Conservation (phyloP, 2,329 filamentous ascomycete species). For the Geoglossum cookeanum region DNA sequence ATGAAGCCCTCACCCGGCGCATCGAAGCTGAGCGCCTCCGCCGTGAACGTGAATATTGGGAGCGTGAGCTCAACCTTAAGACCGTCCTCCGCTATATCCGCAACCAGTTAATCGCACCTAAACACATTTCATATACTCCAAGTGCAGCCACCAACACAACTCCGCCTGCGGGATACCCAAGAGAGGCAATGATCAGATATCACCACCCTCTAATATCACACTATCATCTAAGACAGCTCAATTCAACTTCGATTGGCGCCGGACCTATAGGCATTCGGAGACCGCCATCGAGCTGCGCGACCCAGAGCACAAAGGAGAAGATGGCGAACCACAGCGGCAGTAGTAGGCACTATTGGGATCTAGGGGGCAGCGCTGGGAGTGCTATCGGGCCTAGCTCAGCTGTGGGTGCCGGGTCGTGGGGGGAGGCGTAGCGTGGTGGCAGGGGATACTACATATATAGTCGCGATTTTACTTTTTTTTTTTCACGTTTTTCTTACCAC, state of each 20-base stretch:
- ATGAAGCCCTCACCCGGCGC: conserved; percentile 19
- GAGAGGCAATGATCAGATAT: conserved; percentile 68
- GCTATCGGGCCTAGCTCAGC: background rate
- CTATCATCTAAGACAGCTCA: conserved; percentile 5
- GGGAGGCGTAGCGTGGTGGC: background rate
- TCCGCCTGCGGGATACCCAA: conserved; percentile 46
- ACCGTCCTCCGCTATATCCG: conserved; percentile 80
- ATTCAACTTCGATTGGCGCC: conserved; percentile 24
- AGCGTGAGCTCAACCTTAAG: conserved; percentile 74
- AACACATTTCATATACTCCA: conserved; percentile 18
- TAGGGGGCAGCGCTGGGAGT: conserved; percentile 36
- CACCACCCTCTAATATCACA: conserved; percentile 66
- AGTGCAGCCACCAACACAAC: conserved; percentile 21
- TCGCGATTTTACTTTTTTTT: background rate
- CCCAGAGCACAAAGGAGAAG: conserved; percentile 51
- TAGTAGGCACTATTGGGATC: conserved; percentile 80
- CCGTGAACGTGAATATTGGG: conserved; percentile 63
- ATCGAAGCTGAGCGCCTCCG: conserved; percentile 23
- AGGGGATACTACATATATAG: background rate
- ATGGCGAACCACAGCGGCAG: conserved; percentile 46
- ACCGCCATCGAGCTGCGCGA: conserved; percentile 54
- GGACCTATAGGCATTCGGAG: conserved; percentile 14
- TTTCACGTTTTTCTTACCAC: background rate
- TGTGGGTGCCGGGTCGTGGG: background rate
- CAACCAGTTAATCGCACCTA: conserved; percentile 39